Evolutionary conservation across 1,284 basidiomycete genomes (phyloP).

Genomic region (Apiotrichum veenhuisii): DNA sequence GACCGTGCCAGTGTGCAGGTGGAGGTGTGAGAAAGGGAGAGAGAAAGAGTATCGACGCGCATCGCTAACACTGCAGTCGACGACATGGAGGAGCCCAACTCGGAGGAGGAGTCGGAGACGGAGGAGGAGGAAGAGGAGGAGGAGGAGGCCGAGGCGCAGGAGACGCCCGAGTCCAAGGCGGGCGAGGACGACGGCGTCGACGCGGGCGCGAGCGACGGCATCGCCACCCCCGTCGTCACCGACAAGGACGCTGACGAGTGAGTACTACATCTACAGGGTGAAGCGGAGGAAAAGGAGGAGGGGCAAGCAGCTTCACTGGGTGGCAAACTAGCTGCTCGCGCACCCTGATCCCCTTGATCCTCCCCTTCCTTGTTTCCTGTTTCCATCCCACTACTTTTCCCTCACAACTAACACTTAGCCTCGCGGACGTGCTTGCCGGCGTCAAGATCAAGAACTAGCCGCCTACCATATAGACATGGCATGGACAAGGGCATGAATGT

Average conservation of each 20-base stretch:
- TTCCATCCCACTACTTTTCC: background rate
- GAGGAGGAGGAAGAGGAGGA: slow-evolving; percentile 52
- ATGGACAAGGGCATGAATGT: too few species aligned
- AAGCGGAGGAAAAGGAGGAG: too few species aligned
- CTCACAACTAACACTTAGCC: slow-evolving; percentile 18
- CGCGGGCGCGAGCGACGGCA: slow-evolving; percentile 29
- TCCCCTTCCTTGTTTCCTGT: background rate
- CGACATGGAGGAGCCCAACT: slow-evolving; percentile 61
- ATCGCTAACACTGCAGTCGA: slow-evolving; percentile 52
- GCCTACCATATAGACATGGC: too few species aligned
- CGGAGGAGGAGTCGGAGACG: slow-evolving; percentile 52
- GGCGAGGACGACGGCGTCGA: slow-evolving; percentile 36
- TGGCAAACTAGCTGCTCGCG: too few species aligned
- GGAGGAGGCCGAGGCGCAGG: slow-evolving; percentile 43
- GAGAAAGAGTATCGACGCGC: too few species aligned
- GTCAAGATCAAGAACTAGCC: slow-evolving; percentile 32
- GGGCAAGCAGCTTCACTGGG: too few species aligned
- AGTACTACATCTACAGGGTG: too few species aligned
- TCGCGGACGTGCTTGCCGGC: slow-evolving; percentile 41
- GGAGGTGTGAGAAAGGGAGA: too few species aligned
- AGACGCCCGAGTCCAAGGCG: slow-evolving; percentile 48
- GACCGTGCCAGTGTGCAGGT: too few species aligned
- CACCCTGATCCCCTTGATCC: background rate
- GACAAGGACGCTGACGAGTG: slow-evolving; percentile 45
- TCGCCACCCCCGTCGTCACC: slow-evolving; percentile 27